Conservation (phyloP, 2,329 filamentous ascomycete species). For the Claviceps monticola region DNA sequence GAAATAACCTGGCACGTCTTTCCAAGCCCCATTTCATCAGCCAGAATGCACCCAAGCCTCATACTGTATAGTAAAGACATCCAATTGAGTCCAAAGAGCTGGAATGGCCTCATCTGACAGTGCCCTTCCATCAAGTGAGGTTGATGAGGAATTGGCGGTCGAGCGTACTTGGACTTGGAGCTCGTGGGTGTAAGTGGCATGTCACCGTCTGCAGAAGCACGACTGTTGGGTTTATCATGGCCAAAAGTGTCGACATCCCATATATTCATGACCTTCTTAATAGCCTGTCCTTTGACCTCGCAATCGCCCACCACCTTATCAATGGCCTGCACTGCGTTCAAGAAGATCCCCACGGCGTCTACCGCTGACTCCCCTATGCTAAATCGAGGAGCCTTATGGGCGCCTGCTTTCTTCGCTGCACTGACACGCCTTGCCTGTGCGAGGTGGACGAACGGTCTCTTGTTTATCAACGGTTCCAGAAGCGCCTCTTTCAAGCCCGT, state of each 20-base stretch:
- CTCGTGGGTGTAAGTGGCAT: slow-evolving; percentile 30
- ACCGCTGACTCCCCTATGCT: slow-evolving; percentile 40
- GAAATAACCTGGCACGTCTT: slow-evolving; percentile 97
- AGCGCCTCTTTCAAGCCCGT: slow-evolving; percentile 59
- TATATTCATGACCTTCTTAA: slow-evolving; percentile 30
- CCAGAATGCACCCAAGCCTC: slow-evolving; percentile 74
- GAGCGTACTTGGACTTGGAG: slow-evolving; percentile 19
- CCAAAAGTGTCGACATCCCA: slow-evolving; percentile 38
- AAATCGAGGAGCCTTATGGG: slow-evolving; percentile 30
- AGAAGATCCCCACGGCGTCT: slow-evolving; percentile 51
- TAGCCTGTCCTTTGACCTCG: slow-evolving; percentile 50
- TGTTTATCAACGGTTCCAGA: slow-evolving; percentile 54
- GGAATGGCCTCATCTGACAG: slow-evolving; percentile 78
- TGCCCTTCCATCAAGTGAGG: slow-evolving; percentile 65
- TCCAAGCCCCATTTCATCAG: slow-evolving; percentile 92
- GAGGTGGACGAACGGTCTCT: slow-evolving; percentile 60
- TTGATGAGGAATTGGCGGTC: slow-evolving; percentile 42
- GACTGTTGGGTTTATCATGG: slow-evolving; percentile 20
- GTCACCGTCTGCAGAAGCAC: slow-evolving; percentile 19
- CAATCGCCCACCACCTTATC: slow-evolving; percentile 70
- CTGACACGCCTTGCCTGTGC: slow-evolving; percentile 53
- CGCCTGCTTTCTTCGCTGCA: slow-evolving; percentile 31
- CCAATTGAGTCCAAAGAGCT: slow-evolving; percentile 92
- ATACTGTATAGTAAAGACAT: slow-evolving; percentile 70
- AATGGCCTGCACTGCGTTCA: slow-evolving; percentile 66